Evolutionary conservation across 1,139 yeast genomes (phyloP), one percentile per base, ranked within the genome.

Genomic region (Geotrichum histeridarum): DNA sequence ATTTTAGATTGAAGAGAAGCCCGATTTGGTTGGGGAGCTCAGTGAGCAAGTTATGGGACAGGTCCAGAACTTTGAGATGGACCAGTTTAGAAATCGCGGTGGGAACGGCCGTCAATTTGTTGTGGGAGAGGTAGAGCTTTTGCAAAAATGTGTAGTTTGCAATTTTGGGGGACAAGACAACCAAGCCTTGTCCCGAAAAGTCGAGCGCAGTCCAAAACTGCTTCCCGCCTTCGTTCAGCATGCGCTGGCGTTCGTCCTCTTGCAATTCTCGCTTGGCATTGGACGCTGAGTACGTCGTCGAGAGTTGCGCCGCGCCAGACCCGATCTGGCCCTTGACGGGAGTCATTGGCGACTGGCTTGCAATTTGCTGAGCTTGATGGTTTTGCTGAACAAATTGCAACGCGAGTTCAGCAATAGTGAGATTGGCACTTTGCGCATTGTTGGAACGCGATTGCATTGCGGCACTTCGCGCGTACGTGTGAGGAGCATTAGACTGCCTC

Each of bases 121-220:
- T 94, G 67, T 95, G 95, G 70, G 86, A 88, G 65, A 94, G 74
- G 68, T 86, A 93, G 55, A 94, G 77, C 58, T 93, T 84, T 66
- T 94, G 95, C 65, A 94, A 77, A 65, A 94, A 94, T 58, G 81
- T 80, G 70, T 90, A 94, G 51, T 83, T 82, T 74, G 90, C 89
- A 55, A 94, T 72, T 63, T 84, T 85, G 30, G 86, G 82, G 14
- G 90, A 81, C 45, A 91, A 65, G 59, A 81, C 79, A 60, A 82
- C 76, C 54, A 93, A 75, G 27, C 95, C 90, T 70, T 93, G 95
- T 55, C 97, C 96, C 62, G 95, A 83, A 61, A 93, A 76, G 73
- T 94, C 99, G 61, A 94, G 76, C 30, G 93, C 94, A 54, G 95
- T 86, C 99, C 99, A 94, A 64, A 86, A 78, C 71, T 91, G 97